Percentiles rank a stretch among this genome's conserved stretches.
Evolutionary conservation across 257 asterid species (phyloP).

Genomic region (Ocimum tenuiflorum): DNA sequence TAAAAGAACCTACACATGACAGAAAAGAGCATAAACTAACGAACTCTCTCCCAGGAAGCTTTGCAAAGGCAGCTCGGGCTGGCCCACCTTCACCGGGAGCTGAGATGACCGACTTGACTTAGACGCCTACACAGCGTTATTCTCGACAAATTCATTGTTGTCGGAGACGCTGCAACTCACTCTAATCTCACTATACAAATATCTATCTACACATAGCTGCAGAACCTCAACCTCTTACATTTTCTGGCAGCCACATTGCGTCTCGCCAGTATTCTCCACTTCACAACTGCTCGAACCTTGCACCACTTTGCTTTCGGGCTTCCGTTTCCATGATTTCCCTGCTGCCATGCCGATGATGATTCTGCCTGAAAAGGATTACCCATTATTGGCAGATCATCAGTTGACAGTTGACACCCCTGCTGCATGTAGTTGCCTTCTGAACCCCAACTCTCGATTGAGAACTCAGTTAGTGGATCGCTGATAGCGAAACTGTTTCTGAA

Average conservation of each 20-base stretch:
- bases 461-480: constrained; percentile 31
- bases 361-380: constrained; percentile 34
- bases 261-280: constrained; percentile 63
- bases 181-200: background rate
- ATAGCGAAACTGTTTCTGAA: constrained; percentile 33
- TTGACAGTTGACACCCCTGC: too few relatives aligned
- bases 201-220: constrained; percentile 14
- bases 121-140: constrained; percentile 4
- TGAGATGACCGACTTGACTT: too few relatives aligned
- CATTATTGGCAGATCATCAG: constrained; percentile 9
- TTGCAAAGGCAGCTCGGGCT: too few relatives aligned
- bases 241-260: constrained; percentile 47
- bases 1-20: too few relatives aligned
- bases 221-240: constrained; percentile 20
- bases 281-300: constrained; percentile 66
- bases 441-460: constrained; percentile 21
- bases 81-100: too few relatives aligned
- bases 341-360: constrained; percentile 35
- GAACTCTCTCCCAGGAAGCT: too few relatives aligned
- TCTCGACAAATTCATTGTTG: background rate
- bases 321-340: constrained; percentile 31
- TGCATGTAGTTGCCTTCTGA: too few relatives aligned
- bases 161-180: background rate
- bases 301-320: constrained; percentile 61
- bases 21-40: too few relatives aligned